phyloP scores from a whole-genome alignment of 306 rosid genomes.

The Ormosia semicastrata region DNA sequence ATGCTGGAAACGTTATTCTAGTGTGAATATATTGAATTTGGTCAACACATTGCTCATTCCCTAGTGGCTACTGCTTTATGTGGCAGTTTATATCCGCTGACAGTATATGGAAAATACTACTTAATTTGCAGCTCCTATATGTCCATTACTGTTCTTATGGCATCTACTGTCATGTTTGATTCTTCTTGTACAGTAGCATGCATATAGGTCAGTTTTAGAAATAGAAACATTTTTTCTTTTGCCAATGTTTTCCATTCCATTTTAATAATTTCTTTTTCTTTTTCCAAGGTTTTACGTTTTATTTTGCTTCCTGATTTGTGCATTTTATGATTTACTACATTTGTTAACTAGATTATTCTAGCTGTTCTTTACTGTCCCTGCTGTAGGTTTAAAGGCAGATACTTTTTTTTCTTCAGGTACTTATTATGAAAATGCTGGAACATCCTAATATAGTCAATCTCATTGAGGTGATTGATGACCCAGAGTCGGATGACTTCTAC shows the following conservation, averaged over 20 bases:
- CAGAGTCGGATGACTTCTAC: constrained; percentile 82
- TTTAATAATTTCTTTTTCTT: background rate
- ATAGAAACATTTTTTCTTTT: background rate
- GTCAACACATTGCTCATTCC: background rate
- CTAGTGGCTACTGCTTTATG: background rate
- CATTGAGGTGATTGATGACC: constrained; percentile 94
- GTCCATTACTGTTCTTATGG: background rate
- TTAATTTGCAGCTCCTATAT: constrained; percentile 11
- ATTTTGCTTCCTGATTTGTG: constrained; percentile 8
- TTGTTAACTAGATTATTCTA: constrained; percentile 3
- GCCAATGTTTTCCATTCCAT: background rate
- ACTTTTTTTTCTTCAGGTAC: constrained; percentile 59
- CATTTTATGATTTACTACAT: background rate
- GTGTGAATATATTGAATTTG: constrained; percentile 12
- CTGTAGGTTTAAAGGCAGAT: background rate
- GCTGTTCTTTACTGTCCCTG: background rate
- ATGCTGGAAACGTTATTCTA: background rate
- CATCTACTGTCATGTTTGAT: background rate
- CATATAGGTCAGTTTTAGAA: background rate
- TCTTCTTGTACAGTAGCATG: background rate
- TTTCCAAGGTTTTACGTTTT: background rate
- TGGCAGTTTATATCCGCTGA: background rate
- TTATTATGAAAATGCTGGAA: constrained; percentile 88
- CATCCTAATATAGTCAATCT: constrained; percentile 98
- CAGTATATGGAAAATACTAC: background rate